Percentiles rank a stretch among this genome's conserved stretches.
phyloP scores from a whole-genome alignment of 2,329 filamentous ascomycete genomes.

The Aspergillus sp. region DNA sequence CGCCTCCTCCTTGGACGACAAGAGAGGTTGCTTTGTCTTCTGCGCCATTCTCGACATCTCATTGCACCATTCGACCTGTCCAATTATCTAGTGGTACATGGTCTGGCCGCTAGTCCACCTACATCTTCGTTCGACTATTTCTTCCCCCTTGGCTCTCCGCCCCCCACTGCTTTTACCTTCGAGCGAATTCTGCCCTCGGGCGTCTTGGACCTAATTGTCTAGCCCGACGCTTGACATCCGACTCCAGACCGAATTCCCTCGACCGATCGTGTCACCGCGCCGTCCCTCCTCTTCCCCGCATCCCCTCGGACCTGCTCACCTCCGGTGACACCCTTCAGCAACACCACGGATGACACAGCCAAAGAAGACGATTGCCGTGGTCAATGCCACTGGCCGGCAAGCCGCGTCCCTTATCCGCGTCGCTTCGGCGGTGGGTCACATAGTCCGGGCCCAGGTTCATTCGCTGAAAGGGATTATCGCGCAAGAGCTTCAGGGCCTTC shows the following conservation, averaged over 20 bases:
- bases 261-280: neutral
- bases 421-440: conserved; percentile 85
- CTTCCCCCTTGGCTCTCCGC: neutral
- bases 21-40: neutral
- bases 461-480: conserved; percentile 81
- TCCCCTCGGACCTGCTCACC: neutral
- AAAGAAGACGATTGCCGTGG: conserved; percentile 79
- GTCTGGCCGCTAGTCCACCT: neutral
- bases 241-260: neutral
- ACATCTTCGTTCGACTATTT: neutral
- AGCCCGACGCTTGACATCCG: neutral
- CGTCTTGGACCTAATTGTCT: neutral
- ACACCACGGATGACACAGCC: conserved; percentile 31
- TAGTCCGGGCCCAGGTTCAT: conserved; percentile 83
- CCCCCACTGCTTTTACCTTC: neutral
- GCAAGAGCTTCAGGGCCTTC: conserved; percentile 69
- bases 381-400: conserved; percentile 93
- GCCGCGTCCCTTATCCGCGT: conserved; percentile 91
- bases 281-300: conserved; percentile 1
- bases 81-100: neutral
- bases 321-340: neutral
- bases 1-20: neutral
- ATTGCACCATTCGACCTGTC: neutral
- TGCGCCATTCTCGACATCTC: neutral
- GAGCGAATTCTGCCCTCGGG: neutral